A percentile compares a stretch with the other conserved stretches of the same genome.
phyloP scores from a whole-genome alignment of 306 rosid genomes.

The Malus asiatica region DNA sequence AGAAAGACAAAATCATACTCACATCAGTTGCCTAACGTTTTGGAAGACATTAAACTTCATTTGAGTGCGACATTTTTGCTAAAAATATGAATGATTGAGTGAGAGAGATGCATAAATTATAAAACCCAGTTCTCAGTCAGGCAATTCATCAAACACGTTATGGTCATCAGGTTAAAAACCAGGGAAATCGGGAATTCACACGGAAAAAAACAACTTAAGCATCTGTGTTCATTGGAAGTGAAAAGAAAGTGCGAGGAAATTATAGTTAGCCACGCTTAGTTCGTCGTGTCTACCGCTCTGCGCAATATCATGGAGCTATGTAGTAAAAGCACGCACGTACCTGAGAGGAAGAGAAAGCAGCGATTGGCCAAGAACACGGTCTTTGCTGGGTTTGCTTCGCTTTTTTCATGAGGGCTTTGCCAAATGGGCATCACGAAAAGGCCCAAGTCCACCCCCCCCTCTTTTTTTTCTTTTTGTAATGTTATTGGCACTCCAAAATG shows the following conservation, averaged over 20 bases:
- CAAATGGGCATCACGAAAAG: background rate
- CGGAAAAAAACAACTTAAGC: background rate
- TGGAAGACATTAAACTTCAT: background rate
- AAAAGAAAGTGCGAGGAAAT: background rate
- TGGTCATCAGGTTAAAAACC: background rate
- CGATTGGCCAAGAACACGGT: background rate
- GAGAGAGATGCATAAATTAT: background rate
- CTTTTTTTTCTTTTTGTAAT: too few species aligned
- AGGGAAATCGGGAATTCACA: too few species aligned
- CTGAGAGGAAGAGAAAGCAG: background rate
- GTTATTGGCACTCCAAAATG: too few species aligned
- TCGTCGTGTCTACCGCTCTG: background rate
- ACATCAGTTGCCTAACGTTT: background rate
- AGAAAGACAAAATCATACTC: background rate
- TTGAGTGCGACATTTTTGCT: background rate
- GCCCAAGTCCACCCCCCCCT: background rate
- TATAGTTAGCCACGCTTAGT: background rate
- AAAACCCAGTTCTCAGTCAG: background rate
- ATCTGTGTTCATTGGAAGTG: background rate
- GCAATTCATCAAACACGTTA: conserved; percentile 18
- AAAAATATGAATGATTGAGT: background rate
- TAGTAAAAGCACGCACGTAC: background rate
- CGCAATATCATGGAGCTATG: background rate
- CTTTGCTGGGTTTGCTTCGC: background rate
- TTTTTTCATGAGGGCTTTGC: background rate